Base-by-base conservation (phyloP, 1,284 basidiomycete species). In the Porogramme epimiltina region DNA sequence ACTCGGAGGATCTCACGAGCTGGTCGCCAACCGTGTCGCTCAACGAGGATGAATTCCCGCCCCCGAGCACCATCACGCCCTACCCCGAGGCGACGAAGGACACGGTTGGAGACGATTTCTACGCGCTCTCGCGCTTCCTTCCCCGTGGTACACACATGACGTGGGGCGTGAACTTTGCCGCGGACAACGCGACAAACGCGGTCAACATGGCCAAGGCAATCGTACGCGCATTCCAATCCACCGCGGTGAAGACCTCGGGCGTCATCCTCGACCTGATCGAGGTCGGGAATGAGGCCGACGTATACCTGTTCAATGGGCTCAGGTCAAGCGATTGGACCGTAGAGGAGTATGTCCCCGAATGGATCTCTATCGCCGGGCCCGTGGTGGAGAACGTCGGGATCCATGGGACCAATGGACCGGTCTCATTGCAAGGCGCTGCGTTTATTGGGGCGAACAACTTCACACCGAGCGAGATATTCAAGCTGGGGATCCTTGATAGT, bases 131-230 rank as follows among this genome's bases (percentile, higher is more conserved):
- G 2, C 71, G 72, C 33, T 79, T 80, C 57, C 73, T 88, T 36
- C 83, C 82, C 33, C 56, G 66, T 11, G 79, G 74, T 28, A 82
- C 82, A 2, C 75, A 74, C 58, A 81, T 85, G 52, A 81, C 74
- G 16, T 88, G 82, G 81, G 87, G 85, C 22, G 72, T 88, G 47
- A 87, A 87, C 64, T 66, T 87, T 18, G 78, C 81, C 76, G 81
- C 36, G 78, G 24, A 47, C 20, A 47, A 47, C 26, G 37, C 26
- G 24, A 40, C 45, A 25, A 47, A 47, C 38, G 45, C 76, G 0
- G 74, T 77, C 45, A 74, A 82, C 15, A 77, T 85, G 67, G 78
- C 81, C 0, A 67, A 71, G 48, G 77, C 82, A 0, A 77, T 89
- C 50, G 55, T 76, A 16, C 73, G 73, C 45, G 82, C 79, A 6